phyloP scores from a whole-genome alignment of 495 filamentous ascomycete species.

The Hyphodiscus hymeniophilus region DNA sequence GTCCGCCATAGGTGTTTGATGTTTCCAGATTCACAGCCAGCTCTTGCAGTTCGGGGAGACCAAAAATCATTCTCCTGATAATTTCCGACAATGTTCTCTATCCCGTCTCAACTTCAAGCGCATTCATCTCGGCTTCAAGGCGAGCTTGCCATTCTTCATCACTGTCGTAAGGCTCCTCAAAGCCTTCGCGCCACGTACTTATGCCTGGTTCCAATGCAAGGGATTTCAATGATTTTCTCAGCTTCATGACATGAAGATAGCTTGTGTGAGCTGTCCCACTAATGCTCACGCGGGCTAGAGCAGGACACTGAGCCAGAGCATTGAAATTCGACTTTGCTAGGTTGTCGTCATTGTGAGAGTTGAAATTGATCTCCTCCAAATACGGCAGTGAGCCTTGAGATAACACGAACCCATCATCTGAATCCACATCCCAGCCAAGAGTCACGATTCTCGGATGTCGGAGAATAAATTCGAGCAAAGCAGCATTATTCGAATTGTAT shows the following conservation, averaged over 20 bases:
- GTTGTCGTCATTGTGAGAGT: not conserved
- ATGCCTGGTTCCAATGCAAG: not conserved
- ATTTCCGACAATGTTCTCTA: not conserved
- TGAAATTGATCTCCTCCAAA: not conserved
- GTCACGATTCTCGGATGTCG: not conserved
- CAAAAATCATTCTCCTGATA: not conserved
- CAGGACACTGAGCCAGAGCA: not conserved
- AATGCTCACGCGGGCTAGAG: not conserved
- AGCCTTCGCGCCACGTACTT: not conserved
- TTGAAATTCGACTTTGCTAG: not conserved
- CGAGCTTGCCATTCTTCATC: too few relatives aligned
- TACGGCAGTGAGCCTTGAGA: not conserved
- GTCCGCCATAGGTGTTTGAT: not conserved
- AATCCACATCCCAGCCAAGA: not conserved
- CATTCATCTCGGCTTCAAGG: too few relatives aligned
- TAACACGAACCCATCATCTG: not conserved
- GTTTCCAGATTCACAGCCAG: not conserved
- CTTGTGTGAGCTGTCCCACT: not conserved
- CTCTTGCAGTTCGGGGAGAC: not conserved
- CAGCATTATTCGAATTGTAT: not conserved
- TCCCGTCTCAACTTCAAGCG: not conserved
- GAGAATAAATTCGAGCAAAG: not conserved
- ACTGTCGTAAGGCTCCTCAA: not conserved
- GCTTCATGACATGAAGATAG: not conserved
- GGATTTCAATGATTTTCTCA: not conserved